Evolutionary conservation across 768 basidiomycete genomes (phyloP).

Genomic region (Pleurotus djamor): DNA sequence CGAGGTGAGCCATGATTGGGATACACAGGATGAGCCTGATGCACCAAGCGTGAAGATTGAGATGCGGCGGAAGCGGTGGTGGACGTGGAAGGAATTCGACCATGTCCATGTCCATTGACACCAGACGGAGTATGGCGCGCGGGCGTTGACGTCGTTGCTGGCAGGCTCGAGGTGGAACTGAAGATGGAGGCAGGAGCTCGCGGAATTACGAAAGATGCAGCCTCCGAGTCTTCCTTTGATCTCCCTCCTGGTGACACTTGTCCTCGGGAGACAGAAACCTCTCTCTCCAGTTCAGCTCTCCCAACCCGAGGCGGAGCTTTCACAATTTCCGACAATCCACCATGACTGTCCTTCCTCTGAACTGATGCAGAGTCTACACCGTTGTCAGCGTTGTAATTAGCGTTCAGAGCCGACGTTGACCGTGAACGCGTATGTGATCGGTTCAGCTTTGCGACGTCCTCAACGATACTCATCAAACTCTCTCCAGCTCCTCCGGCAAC

Average conservation of each 20-base stretch:
- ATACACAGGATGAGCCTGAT: not conserved
- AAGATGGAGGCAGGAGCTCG: constrained; percentile 37
- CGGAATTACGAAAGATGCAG: constrained; percentile 11
- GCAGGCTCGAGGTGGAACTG: constrained; percentile 12
- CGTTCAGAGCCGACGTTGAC: no score
- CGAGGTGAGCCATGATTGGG: not conserved
- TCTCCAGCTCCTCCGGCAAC: no score
- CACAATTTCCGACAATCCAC: constrained; percentile 36
- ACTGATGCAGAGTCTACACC: no score
- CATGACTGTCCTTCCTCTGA: not conserved
- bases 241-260: constrained; percentile 2
- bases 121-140: not conserved
- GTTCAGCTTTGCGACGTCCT: constrained; percentile 48
- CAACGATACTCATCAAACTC: constrained; percentile 70
- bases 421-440: constrained; percentile 8
- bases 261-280: constrained; percentile 8
- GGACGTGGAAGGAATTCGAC: not conserved
- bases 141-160: constrained; percentile 4
- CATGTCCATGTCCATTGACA: not conserved
- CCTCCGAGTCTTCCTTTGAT: constrained; percentile 7
- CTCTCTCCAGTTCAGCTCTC: constrained; percentile 23
- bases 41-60: no score
- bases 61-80: no score
- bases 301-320: constrained; percentile 47
- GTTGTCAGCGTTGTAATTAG: no score